These are phyloP conservation scores for Penicillium sclerotiorum DNA, from an alignment of 2,329 filamentous ascomycete species.

Conservation along the genomic window DNA sequence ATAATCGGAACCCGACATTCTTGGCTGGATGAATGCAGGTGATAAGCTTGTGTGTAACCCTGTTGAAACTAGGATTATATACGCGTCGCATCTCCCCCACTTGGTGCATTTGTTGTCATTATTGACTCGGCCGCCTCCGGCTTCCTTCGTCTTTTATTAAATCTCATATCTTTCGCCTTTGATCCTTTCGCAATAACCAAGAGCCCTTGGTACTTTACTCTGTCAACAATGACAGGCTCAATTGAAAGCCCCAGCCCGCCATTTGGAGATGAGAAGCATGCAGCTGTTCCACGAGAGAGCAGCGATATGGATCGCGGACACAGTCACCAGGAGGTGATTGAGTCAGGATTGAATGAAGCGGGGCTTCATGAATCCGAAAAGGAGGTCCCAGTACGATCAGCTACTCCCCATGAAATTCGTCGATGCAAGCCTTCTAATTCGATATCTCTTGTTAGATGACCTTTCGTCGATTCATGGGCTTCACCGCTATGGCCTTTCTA, in stretches of 20 bases:
- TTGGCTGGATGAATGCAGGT: not conserved
- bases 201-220: too few relatives aligned
- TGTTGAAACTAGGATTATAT: not conserved
- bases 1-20: not conserved
- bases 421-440: too few relatives aligned
- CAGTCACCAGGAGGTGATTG: constrained; percentile 52
- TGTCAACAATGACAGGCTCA: constrained; percentile 17
- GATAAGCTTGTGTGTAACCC: not conserved
- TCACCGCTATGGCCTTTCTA: constrained; percentile 62
- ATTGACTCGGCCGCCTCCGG: too few relatives aligned
- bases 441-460: constrained; percentile 44
- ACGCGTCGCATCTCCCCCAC: not conserved
- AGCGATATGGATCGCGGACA: constrained; percentile 34
- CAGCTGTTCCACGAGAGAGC: constrained; percentile 28
- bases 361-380: constrained; percentile 45
- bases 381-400: constrained; percentile 47
- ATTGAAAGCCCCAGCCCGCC: constrained; percentile 20
- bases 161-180: not conserved
- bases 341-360: constrained; percentile 50
- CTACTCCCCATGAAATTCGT: too few relatives aligned
- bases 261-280: constrained; percentile 32
- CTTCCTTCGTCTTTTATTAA: not conserved
- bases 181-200: too few relatives aligned
- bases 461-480: constrained; percentile 55
- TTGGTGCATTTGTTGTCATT: not conserved